Evolutionary conservation across 2,329 filamentous ascomycete species (phyloP).

Genomic region (Fusarium austroafricanum): DNA sequence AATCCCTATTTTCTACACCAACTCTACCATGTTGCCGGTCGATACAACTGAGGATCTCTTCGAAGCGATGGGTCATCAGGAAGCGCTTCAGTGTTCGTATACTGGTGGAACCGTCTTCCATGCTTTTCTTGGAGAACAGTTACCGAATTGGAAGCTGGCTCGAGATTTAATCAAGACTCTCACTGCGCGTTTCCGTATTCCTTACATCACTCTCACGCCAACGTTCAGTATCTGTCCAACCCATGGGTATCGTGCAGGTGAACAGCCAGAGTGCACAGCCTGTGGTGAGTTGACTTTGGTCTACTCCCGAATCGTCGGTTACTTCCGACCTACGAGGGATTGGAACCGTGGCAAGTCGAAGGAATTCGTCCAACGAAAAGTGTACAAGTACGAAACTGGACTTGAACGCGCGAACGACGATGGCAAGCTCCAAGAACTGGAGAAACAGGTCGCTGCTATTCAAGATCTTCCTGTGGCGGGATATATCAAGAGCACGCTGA

Average conservation of each 20-base stretch:
- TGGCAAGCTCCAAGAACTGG: neutral
- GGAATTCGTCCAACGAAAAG: constrained; percentile 36
- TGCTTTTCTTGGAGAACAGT: constrained; percentile 37
- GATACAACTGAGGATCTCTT: constrained; percentile 41
- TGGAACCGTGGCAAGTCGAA: constrained; percentile 42
- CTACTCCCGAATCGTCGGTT: constrained; percentile 41
- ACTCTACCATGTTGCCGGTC: constrained; percentile 42
- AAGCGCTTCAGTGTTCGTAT: constrained; percentile 39
- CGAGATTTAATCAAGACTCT: constrained; percentile 37
- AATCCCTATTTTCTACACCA: constrained; percentile 39
- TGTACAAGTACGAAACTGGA: constrained; percentile 23
- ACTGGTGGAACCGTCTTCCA: constrained; percentile 43
- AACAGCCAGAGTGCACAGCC: constrained; percentile 26
- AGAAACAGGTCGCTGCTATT: constrained; percentile 22
- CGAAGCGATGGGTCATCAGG: constrained; percentile 37
- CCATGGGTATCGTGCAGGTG: constrained; percentile 33
- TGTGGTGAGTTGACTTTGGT: constrained; percentile 30
- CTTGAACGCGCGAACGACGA: accelerated
- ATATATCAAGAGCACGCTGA: constrained; percentile 38
- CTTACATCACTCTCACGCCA: constrained; percentile 40
- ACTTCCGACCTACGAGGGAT: constrained; percentile 39
- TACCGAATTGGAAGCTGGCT: constrained; percentile 36
- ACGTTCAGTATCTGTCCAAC: constrained; percentile 43
- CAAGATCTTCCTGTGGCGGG: constrained; percentile 34
- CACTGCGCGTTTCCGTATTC: constrained; percentile 36